phyloP scores from a whole-genome alignment of 306 rosid species.

The Lathyrus oleraceus region DNA sequence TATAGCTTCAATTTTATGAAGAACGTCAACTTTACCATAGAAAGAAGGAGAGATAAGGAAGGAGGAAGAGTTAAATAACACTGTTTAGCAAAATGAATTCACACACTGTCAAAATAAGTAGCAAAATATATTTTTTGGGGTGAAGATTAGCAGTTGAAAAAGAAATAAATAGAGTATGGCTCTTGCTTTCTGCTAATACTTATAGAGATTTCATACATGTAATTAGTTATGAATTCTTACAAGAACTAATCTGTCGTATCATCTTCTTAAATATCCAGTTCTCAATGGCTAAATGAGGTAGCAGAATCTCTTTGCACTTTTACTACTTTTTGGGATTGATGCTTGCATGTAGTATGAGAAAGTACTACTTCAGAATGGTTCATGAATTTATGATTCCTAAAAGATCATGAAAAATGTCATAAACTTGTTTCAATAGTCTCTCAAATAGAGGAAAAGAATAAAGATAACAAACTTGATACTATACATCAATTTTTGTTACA shows the following conservation, averaged over 20 bases:
- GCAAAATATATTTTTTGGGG: slow-evolving; percentile 4
- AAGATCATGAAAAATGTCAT: too few relatives aligned
- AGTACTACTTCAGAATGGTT: too few relatives aligned
- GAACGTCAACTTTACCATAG: slow-evolving; percentile 26
- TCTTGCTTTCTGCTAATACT: background rate
- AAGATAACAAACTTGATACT: slow-evolving; percentile 2
- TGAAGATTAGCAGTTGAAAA: slow-evolving; percentile 22
- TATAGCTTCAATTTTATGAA: slow-evolving; percentile 19
- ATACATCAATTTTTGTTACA: slow-evolving; percentile 34
- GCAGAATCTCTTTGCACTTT: background rate
- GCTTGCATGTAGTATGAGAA: background rate
- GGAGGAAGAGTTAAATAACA: slow-evolving; percentile 13
- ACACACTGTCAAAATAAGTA: slow-evolving; percentile 22
- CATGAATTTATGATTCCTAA: too few relatives aligned
- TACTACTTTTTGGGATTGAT: background rate
- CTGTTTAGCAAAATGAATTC: slow-evolving; percentile 5
- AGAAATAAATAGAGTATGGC: slow-evolving; percentile 14
- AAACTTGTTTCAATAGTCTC: too few relatives aligned
- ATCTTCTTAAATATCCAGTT: background rate
- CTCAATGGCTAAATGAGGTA: background rate
- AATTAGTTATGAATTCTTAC: background rate
- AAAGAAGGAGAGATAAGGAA: background rate
- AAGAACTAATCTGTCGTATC: background rate
- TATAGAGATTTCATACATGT: background rate
- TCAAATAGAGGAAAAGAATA: background rate